Base-by-base conservation (phyloP, 1,284 basidiomycete species). In the Malassezia dermatis region DNA sequence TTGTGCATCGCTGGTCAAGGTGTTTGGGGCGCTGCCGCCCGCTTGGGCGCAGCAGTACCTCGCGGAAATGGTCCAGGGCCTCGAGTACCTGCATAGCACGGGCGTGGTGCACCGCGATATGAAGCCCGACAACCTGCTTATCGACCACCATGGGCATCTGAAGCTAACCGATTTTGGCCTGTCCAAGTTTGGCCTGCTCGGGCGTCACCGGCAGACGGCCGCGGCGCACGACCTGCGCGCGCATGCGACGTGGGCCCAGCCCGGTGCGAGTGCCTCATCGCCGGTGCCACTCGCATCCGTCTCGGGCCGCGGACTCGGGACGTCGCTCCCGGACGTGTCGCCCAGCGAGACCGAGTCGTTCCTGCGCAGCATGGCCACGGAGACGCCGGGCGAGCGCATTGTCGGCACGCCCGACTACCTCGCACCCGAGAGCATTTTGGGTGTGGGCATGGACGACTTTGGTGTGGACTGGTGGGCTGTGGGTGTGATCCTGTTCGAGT, bases 401-500 rank as follows among this genome's bases (percentile, higher is more conserved):
- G 91, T 94, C 8, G 91, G 91, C 13, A 96, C 91, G 2, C 93
- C 93, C 3, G 91, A 96, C 76, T 96, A 96, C 75, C 81, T 96
- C 37, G 89, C 91, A 3, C 91, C 91, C 0, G 91, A 96, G 76
- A 93, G 88, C 43, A 95, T 98, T 59, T 82, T 96, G 51, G 94
- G 94, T 59, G 82, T 96, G 61, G 86, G 90, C 47, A 89, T 89
- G 50, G 93, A 98, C 72, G 91, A 98, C 76, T 86, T 85, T 39
- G 84, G 86, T 13, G 94, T 96, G 59, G 94, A 99, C 78, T 99
- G 94, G 90, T 99, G 94, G 94, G 94, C 94, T 13, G 81, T 98
- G 31, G 94, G 94, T 59, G 90, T 96, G 42, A 94, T 99, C 68
- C 86, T 90, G 26, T 98, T 98, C 77, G 93, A 99, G 78, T 98